phyloP scores from a whole-genome alignment of 495 filamentous ascomycete genomes.

The Tuber borchii region DNA sequence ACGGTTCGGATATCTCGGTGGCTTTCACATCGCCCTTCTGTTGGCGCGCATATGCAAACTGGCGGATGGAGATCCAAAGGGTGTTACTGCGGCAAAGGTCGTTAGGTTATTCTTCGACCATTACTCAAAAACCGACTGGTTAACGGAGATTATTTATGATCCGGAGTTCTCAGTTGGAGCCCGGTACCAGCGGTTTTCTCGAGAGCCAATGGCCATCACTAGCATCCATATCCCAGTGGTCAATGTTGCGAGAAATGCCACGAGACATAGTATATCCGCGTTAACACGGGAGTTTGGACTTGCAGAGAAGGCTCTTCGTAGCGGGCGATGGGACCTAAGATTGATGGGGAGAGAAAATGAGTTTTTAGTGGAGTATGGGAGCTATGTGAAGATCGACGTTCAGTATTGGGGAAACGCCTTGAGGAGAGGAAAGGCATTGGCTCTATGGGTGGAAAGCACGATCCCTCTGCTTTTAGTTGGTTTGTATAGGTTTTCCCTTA shows the following conservation, averaged over 20 bases:
- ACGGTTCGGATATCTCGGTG: constrained; percentile 54
- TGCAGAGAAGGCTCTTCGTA: constrained; percentile 43
- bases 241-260: constrained; percentile 51
- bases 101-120: constrained; percentile 53
- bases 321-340: constrained; percentile 44
- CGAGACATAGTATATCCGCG: constrained; percentile 46
- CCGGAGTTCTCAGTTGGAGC: constrained; percentile 47
- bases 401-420: constrained; percentile 53
- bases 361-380: constrained; percentile 48
- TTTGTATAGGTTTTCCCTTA: constrained; percentile 16
- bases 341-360: constrained; percentile 36
- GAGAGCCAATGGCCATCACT: constrained; percentile 54
- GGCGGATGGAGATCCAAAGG: constrained; percentile 38
- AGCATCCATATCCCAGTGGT: constrained; percentile 51
- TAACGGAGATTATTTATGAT: constrained; percentile 49
- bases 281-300: constrained; percentile 50
- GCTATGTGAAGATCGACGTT: constrained; percentile 51
- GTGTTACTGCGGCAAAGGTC: constrained; percentile 45
- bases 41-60: constrained; percentile 52
- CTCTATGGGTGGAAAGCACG: constrained; percentile 54
- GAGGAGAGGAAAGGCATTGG: constrained; percentile 46
- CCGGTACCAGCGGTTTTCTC: constrained; percentile 47
- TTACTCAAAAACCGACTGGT: constrained; percentile 54
- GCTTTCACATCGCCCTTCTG: constrained; percentile 55
- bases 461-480: constrained; percentile 50